A percentile compares a stretch with the other conserved stretches of the same genome.
Evolutionary conservation across 805 yeast species (phyloP).

Genomic region (Ogataea paraovalis): DNA sequence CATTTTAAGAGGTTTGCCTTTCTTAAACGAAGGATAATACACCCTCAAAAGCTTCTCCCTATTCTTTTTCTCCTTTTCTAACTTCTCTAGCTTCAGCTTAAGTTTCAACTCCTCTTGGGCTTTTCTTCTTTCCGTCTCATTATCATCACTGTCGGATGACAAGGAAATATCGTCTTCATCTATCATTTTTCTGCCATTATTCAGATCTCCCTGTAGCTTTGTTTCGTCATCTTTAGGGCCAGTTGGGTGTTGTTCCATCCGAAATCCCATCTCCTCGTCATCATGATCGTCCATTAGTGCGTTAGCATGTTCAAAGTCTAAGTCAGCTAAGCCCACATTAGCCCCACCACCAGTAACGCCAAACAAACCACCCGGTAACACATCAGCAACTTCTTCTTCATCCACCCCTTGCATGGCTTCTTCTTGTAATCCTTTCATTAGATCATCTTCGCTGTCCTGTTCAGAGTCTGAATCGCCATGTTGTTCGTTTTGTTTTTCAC

Average conservation of each 20-base stretch:
- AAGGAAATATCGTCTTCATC: slow-evolving; percentile 21
- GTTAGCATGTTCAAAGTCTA: slow-evolving; percentile 29
- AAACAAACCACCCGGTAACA: slow-evolving; percentile 28
- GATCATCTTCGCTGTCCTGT: slow-evolving; percentile 37
- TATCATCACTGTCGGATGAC: slow-evolving; percentile 29
- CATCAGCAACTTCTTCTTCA: slow-evolving; percentile 26
- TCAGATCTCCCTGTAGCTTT: slow-evolving; percentile 1
- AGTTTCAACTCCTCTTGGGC: slow-evolving; percentile 8
- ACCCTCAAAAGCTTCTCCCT: slow-evolving; percentile 36
- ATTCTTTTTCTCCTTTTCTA: slow-evolving; percentile 30
- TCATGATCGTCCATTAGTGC: slow-evolving; percentile 21
- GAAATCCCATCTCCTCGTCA: slow-evolving; percentile 14
- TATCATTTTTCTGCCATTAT: slow-evolving; percentile 6
- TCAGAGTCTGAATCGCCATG: slow-evolving; percentile 34
- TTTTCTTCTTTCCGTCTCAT: slow-evolving; percentile 8
- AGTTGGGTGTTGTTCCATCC: slow-evolving; percentile 2
- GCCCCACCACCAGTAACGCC: slow-evolving; percentile 26
- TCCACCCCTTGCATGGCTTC: slow-evolving; percentile 36
- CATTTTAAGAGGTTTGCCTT: slow-evolving; percentile 54
- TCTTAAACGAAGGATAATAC: slow-evolving; percentile 62
- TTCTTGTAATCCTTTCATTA: slow-evolving; percentile 34
- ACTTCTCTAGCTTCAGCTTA: slow-evolving; percentile 10
- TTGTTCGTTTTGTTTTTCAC: slow-evolving; percentile 38
- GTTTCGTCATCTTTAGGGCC: slow-evolving; percentile 5
- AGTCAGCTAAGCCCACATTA: slow-evolving; percentile 29